Percentiles rank a stretch among this genome's conserved stretches.
Evolutionary conservation across 495 filamentous ascomycete genomes (phyloP).

Genomic region (Hyaloscypha hepaticicola): DNA sequence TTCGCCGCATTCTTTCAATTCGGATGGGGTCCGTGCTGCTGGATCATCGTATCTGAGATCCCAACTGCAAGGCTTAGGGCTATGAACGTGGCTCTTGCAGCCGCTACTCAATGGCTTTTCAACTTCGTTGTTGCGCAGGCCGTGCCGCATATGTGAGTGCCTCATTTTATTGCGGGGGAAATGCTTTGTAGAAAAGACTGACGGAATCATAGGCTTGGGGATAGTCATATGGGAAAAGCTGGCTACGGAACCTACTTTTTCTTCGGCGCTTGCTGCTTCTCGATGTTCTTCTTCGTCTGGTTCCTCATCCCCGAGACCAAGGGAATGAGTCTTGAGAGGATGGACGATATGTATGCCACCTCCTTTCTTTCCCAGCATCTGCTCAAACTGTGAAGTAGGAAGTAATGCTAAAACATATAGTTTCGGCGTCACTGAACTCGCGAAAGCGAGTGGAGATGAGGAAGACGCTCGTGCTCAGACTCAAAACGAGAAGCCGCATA

Average conservation of each 20-base stretch:
- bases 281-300: conserved; percentile 61
- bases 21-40: conserved; percentile 77
- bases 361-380: conserved; percentile 12
- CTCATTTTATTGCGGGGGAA: background rate
- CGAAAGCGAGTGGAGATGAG: conserved; percentile 25
- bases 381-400: conserved; percentile 11
- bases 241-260: conserved; percentile 64
- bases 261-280: conserved; percentile 62
- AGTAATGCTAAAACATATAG: conserved; percentile 51
- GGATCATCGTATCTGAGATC: conserved; percentile 76
- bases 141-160: conserved; percentile 54
- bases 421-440: conserved; percentile 46
- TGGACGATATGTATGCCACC: conserved; percentile 45
- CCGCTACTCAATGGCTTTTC: conserved; percentile 70
- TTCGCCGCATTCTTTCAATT: conserved; percentile 78
- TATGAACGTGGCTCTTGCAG: conserved; percentile 66
- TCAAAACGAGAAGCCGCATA: conserved; percentile 2
- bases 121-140: conserved; percentile 68
- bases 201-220: background rate
- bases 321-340: conserved; percentile 49
- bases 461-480: conserved; percentile 1
- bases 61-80: conserved; percentile 69
- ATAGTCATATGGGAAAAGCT: conserved; percentile 58
- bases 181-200: background rate
- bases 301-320: conserved; percentile 77